These are phyloP conservation scores for Chaetomiaceae sp. DNA, from an alignment of 2,329 filamentous ascomycete species.

Conservation along the genomic window DNA sequence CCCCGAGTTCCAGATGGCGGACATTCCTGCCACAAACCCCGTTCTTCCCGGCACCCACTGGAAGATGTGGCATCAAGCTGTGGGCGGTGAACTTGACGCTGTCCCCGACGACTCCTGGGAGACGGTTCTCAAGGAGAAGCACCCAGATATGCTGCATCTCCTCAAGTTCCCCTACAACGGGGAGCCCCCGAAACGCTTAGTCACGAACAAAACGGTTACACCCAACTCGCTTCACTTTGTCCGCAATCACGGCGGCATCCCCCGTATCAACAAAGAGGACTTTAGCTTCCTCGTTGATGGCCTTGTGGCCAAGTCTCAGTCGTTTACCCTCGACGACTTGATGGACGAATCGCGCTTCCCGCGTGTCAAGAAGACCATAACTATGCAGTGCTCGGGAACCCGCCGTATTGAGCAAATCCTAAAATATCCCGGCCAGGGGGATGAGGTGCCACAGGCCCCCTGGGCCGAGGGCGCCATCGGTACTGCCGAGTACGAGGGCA, in stretches of 20 bases:
- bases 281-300: slow-evolving; percentile 50
- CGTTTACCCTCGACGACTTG: slow-evolving; percentile 54
- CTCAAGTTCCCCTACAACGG: slow-evolving; percentile 62
- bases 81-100: slow-evolving; percentile 25
- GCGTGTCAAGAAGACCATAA: slow-evolving; percentile 52
- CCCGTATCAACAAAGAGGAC: slow-evolving; percentile 53
- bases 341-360: slow-evolving; percentile 57
- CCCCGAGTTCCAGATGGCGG: slow-evolving; percentile 53
- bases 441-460: slow-evolving; percentile 51
- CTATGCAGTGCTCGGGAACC: slow-evolving; percentile 65
- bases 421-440: slow-evolving; percentile 38
- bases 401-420: slow-evolving; percentile 64
- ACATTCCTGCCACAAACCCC: slow-evolving; percentile 53
- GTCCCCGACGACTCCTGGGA: slow-evolving; percentile 56
- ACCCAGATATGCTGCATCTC: slow-evolving; percentile 56
- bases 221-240: slow-evolving; percentile 54
- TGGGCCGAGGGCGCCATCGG: slow-evolving; percentile 67
- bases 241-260: slow-evolving; percentile 67
- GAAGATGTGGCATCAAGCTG: slow-evolving; percentile 55
- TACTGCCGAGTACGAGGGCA: slow-evolving; percentile 58
- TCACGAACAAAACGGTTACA: slow-evolving; percentile 42
- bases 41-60: slow-evolving; percentile 51
- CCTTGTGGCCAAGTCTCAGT: slow-evolving; percentile 53
- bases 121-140: slow-evolving; percentile 52
- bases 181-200: slow-evolving; percentile 42